Base-by-base conservation (phyloP, 2,329 filamentous ascomycete species). In the Colletotrichum lini region DNA sequence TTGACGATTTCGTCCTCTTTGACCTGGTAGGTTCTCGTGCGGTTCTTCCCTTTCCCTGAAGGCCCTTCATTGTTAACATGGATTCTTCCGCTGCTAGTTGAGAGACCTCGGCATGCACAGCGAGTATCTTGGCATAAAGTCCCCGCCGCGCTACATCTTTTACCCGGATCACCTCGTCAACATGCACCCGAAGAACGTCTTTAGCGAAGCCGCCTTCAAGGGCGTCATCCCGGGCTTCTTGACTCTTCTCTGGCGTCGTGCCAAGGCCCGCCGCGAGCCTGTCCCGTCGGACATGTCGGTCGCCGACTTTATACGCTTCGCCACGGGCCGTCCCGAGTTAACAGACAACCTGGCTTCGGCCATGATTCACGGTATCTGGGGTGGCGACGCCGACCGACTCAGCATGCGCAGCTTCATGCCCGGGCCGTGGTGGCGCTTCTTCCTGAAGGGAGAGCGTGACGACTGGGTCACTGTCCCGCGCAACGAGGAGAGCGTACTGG, bases 291-390 rank as follows among this genome's bases (percentile, higher is more conserved):
- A 96, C 77, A 90, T 95, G 79, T 94, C 93, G 1, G 83, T 96
- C n/a, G 91, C 88, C 40, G 86, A 88, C 1, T 96, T 92, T 78
- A 79, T 94, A 9, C 80, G 82, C 2, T 83, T 90, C 40, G 81
- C 89, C 9, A 79, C 91, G 18, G 81, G 81, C 5, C 85, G 86
- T 53, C 83, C 85, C 26, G 80, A 84, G 44, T 74, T 93, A 8
- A 90, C 90, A 16, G 87, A 96, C 75, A 95, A 97, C 76, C 65
- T 98, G 21, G 82, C 90, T 8, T 98, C 94, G 6, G 94, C 92
- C 62, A 83, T 91, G 78, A 77, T 94, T 64, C 96, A 98, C 80
- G 96, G 96, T 52, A 94, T 98, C 70, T 98, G 97, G 80, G 96
- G 95, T 26, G 96, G 96, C 6, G 93, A 98, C 81, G 90, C 97